A percentile compares a stretch with the other conserved stretches of the same genome.
phyloP scores from a whole-genome alignment of 73 alveolate genomes.

The Paramecium sexaurelia region DNA sequence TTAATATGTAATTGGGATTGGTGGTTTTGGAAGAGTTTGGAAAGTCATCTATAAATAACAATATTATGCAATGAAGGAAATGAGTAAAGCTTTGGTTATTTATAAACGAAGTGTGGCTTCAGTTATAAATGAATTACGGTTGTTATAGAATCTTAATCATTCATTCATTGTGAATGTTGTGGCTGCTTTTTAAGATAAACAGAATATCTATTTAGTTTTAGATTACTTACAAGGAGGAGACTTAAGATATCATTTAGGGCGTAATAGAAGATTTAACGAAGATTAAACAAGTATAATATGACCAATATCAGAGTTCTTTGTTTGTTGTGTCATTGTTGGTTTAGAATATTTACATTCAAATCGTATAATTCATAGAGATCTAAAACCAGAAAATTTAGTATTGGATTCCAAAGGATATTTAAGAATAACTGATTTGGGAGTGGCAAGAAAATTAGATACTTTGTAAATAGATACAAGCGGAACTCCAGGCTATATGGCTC shows the following conservation, averaged over 20 bases:
- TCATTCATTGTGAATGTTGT: slow-evolving; percentile 78
- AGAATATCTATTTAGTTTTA: slow-evolving; percentile 76
- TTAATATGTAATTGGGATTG: slow-evolving; percentile 75
- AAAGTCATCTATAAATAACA: slow-evolving; percentile 75
- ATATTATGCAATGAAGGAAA: slow-evolving; percentile 77
- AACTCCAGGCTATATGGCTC: slow-evolving; percentile 98
- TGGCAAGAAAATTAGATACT: slow-evolving; percentile 91
- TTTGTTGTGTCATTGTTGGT: slow-evolving; percentile 55
- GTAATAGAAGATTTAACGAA: slow-evolving; percentile 74
- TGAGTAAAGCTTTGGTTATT: slow-evolving; percentile 76
- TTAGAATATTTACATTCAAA: slow-evolving; percentile 52
- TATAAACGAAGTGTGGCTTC: slow-evolving; percentile 79
- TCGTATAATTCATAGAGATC: slow-evolving; percentile 63
- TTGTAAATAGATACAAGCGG: slow-evolving; percentile 85
- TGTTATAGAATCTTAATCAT: slow-evolving; percentile 74
- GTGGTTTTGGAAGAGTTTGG: slow-evolving; percentile 89
- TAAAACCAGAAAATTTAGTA: slow-evolving; percentile 65
- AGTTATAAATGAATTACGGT: slow-evolving; percentile 73
- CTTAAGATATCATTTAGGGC: slow-evolving; percentile 77
- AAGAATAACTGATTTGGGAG: slow-evolving; percentile 95
- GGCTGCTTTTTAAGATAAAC: slow-evolving; percentile 77
- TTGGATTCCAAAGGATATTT: slow-evolving; percentile 74
- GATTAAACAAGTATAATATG: slow-evolving; percentile 75
- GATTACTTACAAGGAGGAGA: slow-evolving; percentile 82
- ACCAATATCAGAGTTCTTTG: slow-evolving; percentile 59